Base-by-base conservation (phyloP, 164 flowering plant species). In the Paratinospora sagittata region DNA sequence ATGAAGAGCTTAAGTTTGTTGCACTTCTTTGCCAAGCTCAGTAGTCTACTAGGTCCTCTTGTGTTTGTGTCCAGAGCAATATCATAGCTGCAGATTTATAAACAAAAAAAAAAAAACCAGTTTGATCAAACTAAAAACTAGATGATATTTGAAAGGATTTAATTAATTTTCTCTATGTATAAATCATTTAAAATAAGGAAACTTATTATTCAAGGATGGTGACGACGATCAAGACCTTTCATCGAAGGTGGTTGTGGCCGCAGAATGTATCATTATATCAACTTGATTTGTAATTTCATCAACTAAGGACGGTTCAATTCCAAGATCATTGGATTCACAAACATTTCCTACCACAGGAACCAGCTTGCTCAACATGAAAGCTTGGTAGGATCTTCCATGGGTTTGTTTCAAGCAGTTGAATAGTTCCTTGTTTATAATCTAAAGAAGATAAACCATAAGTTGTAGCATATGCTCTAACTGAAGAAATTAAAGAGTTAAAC, bases 181-280 rank as follows among this genome's bases (percentile, higher is more conserved):
- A n/a, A n/a, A n/a, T n/a, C n/a, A n/a, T n/a, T n/a, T n/a, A n/a
- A n/a, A n/a, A n/a, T n/a, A n/a, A n/a, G n/a, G n/a, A n/a, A n/a
- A n/a, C n/a, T n/a, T n/a, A n/a, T n/a, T n/a, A n/a, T 33, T 16
- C 10, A 30, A 26, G 8, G 33, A 63, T 27, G n/a, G n/a, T n/a
- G 11, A 27, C 30, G 9, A 26, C 6, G 43, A 30, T 64, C n/a
- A n/a, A n/a, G n/a, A 91, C 98, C 98, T 92, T 81, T 90, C 97
- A 72, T 92, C 92, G 57, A 92, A 92, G 66, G 96, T 92, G 34
- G 98, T 94, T 76, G 83, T 94, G 7, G 97, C 97, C 8, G 97
- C 96, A 30, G 97, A 92, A 58, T 94, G 90, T 6, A 94, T 81
- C 36, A 94, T 86, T 17, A 90, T 72, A 70, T 94, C 90, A 8